phyloP scores from a whole-genome alignment of 352 stramenopile species.

The Phytophthora podocarpi region DNA sequence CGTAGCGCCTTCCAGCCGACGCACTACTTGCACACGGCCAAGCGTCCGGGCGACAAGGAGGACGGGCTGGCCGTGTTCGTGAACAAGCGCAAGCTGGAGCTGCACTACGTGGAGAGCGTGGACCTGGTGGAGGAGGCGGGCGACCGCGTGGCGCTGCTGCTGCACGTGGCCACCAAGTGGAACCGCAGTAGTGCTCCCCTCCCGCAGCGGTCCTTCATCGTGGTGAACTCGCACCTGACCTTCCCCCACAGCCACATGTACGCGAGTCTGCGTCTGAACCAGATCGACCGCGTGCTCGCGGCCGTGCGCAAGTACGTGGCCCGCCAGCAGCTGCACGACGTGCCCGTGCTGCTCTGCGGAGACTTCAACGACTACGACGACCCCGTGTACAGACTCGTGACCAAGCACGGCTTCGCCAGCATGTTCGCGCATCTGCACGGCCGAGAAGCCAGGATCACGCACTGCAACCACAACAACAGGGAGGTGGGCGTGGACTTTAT shows the following conservation, averaged over 20 bases:
- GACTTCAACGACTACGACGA: conserved; percentile 91
- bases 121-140: conserved; percentile 74
- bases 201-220: conserved; percentile 70
- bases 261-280: conserved; percentile 72
- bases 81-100: conserved; percentile 73
- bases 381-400: conserved; percentile 77
- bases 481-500: conserved; percentile 90
- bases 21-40: conserved; percentile 77
- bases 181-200: conserved; percentile 53
- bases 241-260: conserved; percentile 86
- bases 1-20: conserved; percentile 60
- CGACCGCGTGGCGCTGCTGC: conserved; percentile 83
- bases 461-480: conserved; percentile 91
- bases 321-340: conserved; percentile 63
- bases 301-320: conserved; percentile 72
- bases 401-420: conserved; percentile 72
- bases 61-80: conserved; percentile 85
- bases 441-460: conserved; percentile 81
- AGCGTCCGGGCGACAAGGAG: conserved; percentile 79
- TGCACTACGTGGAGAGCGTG: conserved; percentile 81
- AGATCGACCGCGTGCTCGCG: conserved; percentile 82
- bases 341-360: conserved; percentile 81
- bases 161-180: conserved; percentile 86
- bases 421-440: conserved; percentile 79
- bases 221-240: conserved; percentile 87